phyloP scores from a whole-genome alignment of 2,329 filamentous ascomycete genomes.

The Pseudogymnoascus sp. region DNA sequence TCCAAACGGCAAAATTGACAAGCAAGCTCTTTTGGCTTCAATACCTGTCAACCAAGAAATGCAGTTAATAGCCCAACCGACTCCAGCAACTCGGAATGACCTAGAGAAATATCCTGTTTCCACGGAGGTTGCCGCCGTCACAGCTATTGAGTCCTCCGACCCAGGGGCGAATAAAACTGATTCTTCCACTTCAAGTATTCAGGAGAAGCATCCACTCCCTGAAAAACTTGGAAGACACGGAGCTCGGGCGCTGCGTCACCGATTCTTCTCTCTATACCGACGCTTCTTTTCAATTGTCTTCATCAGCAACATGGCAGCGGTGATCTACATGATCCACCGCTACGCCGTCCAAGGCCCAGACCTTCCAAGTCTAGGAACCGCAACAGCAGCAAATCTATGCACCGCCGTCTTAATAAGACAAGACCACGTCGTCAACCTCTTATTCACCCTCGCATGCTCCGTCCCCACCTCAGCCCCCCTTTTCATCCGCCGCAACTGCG shows the following conservation, averaged over 20 bases:
- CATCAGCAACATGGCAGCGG: slow-evolving; percentile 38
- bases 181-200: neutral
- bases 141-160: neutral
- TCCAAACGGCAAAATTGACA: slow-evolving; percentile 50
- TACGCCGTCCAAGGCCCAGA: slow-evolving; percentile 12
- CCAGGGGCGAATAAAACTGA: neutral
- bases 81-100: neutral
- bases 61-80: neutral
- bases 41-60: neutral
- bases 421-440: slow-evolving; percentile 41
- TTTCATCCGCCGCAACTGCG: slow-evolving; percentile 34
- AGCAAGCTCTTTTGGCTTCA: slow-evolving; percentile 33
- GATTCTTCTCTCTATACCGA: slow-evolving; percentile 45
- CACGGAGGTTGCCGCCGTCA: neutral
- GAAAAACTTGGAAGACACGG: slow-evolving; percentile 34
- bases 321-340: slow-evolving; percentile 30
- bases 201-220: slow-evolving; percentile 25
- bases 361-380: slow-evolving; percentile 14
- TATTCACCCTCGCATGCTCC: slow-evolving; percentile 40
- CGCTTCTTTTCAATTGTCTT: slow-evolving; percentile 46
- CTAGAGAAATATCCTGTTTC: neutral
- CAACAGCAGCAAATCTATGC: slow-evolving; percentile 39
- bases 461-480: slow-evolving; percentile 37
- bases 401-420: slow-evolving; percentile 42
- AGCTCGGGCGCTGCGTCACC: slow-evolving; percentile 23